Base-by-base conservation (phyloP, 768 basidiomycete genomes). In the Dictyophora rubrovolvata region DNA sequence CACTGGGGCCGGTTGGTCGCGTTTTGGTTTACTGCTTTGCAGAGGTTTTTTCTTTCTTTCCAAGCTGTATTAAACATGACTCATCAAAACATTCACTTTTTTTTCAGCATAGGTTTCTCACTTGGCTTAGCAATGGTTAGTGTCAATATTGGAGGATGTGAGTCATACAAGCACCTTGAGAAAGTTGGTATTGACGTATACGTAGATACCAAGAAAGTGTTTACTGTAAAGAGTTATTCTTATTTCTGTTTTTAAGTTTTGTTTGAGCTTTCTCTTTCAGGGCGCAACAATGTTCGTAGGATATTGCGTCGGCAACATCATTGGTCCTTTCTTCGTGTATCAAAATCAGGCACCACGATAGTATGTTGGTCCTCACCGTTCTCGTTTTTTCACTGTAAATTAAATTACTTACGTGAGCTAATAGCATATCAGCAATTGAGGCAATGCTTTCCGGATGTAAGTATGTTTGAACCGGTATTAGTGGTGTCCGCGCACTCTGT, bases 1-100 rank as follows among this genome's bases (percentile, higher is more conserved):
- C 66, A 65, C 53, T 70, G 69, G 70, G 65, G 61, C 50, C 64
- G 71, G 11, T 62, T 72, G 5, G 66, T 72, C 48, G 68, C 69
- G 21, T 69, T 68, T 53, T 71, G 70, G 70, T 69, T 70, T 61
- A 70, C 68, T 0, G 51, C 60, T 0, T 67, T 68, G 48, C 57
- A 53, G 50, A 59, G 57, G 57, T 61, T 65, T 65, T 61, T 65
- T 62, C 20, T 62, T 70, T 10, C 65, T 68, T 65, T 60, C 62
- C 67, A 56, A 64, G 63, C 5, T 69, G 52, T 53, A 67, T 46
- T 14, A n/a, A 16, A 17, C 61, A 65, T 37, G 61, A 63, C 47
- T 63, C 59, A 33, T 62, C 56, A 11, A 61, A 52, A 60, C 62
- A 36, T 56, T 62, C 1, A 17, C 22, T n/a, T 51, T n/a, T n/a